Percentiles rank a stretch among this genome's conserved stretches.
phyloP scores from a whole-genome alignment of 345 rosid genomes.

The Microcos paniculata region DNA sequence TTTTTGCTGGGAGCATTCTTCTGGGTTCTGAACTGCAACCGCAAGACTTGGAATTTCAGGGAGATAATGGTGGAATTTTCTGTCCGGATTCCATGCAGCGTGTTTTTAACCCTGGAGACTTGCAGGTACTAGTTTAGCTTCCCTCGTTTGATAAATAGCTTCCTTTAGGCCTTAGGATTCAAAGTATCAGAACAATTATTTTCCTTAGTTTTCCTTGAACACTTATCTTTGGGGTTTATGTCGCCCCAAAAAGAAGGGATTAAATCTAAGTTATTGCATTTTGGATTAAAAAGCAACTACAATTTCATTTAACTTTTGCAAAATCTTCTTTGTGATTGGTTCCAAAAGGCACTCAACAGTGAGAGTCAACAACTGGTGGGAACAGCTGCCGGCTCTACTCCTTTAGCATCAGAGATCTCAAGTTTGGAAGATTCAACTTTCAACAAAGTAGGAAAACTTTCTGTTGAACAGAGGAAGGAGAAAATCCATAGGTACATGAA shows the following conservation, averaged over 20 bases:
- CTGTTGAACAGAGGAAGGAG: conserved; percentile 88
- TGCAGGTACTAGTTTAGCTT: conserved; percentile 51
- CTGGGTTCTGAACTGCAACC: conserved; percentile 49
- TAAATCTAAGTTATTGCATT: not conserved
- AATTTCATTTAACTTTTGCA: not conserved
- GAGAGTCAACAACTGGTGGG: conserved; percentile 51
- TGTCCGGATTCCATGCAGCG: conserved; percentile 46
- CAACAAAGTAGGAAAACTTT: conserved; percentile 71
- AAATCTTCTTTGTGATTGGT: not conserved
- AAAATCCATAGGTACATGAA: conserved; percentile 90
- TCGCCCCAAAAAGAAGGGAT: not conserved
- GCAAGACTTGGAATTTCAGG: conserved; percentile 56
- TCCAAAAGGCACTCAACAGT: conserved; percentile 42
- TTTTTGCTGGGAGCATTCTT: conserved; percentile 39
- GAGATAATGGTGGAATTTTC: conserved; percentile 63
- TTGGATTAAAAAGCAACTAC: not conserved
- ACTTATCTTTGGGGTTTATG: too few species aligned
- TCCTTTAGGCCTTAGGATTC: not conserved
- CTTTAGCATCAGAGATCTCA: conserved; percentile 59
- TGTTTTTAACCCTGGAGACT: conserved; percentile 50
- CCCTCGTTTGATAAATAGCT: not conserved
- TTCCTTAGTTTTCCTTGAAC: too few species aligned
- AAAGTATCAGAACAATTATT: not conserved
- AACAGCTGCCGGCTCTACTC: conserved; percentile 34
- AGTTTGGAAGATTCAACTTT: conserved; percentile 72